Evolutionary conservation across 345 rosid genomes (phyloP), one percentile per base, ranked within the genome.

Genomic region (Clausena lansium): DNA sequence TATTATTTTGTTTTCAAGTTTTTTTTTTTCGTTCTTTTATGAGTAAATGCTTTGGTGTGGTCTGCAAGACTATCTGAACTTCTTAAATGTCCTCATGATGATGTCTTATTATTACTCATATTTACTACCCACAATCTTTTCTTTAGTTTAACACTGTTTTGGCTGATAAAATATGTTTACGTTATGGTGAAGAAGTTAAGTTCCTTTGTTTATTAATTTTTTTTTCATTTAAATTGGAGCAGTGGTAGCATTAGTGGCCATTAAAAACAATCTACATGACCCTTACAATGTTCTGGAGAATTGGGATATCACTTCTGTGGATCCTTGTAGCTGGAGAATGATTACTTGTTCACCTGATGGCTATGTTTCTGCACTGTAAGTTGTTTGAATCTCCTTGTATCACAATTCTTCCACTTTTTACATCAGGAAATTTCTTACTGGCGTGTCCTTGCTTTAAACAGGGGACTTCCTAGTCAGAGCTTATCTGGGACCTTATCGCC

Each of bases 241-340:
- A 97, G 99, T 97, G 78, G 93, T 94, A 20, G 99, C 98, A 83
- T 86, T 97, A 81, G 87, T 90, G 83, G 93, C 92, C 76, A 88
- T 97, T 52, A 97, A 94, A 86, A 81, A 27, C 68, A 91, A 87
- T 76, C 87, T 97, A 67, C 94, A 81, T 64, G 99, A 97, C 78
- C 98, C 98, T 0, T 89, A 94, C 84, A 94, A 88, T 84, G 97
- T 94, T 78, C 85, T 97, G 85, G 99, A 91, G 70, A 91, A 89
- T 76, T 97, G 99, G 99, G 99, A 97, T 86, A 87, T 86, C 66
- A 94, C 87, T 83, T 94, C 98, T 76, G 99, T 97, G 32, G 99
- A 94, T 91, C 99, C 99, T 71, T 97, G 99, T 88, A 93, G 98
- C 85, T 97, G 98, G 99, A 91, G 96, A 84, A 97, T 97, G 99